Evolutionary conservation across 2,329 filamentous ascomycete genomes (phyloP).

Genomic region (Fusarium abutilonis): DNA sequence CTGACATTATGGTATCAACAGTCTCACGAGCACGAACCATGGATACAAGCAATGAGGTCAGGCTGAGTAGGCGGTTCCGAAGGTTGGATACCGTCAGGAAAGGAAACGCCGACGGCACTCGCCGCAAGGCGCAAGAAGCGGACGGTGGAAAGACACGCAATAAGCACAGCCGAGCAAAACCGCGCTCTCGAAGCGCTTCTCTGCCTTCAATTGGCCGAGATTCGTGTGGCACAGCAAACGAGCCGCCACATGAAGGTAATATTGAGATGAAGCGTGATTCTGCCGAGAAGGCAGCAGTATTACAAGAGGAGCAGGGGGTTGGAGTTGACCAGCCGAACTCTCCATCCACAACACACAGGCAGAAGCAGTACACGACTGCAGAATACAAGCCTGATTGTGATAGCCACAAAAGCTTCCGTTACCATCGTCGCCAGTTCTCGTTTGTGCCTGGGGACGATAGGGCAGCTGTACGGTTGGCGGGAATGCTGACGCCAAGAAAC

Average conservation of each 20-base stretch:
- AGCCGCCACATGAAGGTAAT: conserved; percentile 12
- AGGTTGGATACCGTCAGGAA: conserved; percentile 15
- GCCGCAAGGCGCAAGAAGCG: conserved; percentile 10
- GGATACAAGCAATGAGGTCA: conserved; percentile 44
- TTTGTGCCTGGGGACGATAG: conserved; percentile 45
- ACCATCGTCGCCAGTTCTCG: conserved; percentile 44
- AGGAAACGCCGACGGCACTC: conserved; percentile 1
- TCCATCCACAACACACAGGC: background rate
- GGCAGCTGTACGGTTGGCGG: conserved; percentile 11
- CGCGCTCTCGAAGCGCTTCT: conserved; percentile 2
- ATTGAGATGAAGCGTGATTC: conserved; percentile 11
- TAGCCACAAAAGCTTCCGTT: conserved; percentile 1
- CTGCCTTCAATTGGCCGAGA: conserved; percentile 2
- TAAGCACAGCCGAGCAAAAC: conserved; percentile 11
- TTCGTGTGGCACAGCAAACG: conserved; percentile 2
- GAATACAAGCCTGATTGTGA: background rate
- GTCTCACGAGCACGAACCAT: conserved; percentile 37
- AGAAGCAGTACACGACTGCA: conserved; percentile 1
- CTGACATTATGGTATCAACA: conserved; percentile 15
- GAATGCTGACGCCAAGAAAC: background rate
- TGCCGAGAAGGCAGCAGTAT: conserved; percentile 1
- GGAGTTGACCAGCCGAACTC: background rate
- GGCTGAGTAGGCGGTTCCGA: conserved; percentile 46
- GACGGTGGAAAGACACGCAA: conserved; percentile 5
- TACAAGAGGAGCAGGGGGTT: background rate